Evolutionary conservation across 495 filamentous ascomycete species (phyloP), one percentile per base, ranked within the genome.

Genomic region (Aspergillus bertholletiae): DNA sequence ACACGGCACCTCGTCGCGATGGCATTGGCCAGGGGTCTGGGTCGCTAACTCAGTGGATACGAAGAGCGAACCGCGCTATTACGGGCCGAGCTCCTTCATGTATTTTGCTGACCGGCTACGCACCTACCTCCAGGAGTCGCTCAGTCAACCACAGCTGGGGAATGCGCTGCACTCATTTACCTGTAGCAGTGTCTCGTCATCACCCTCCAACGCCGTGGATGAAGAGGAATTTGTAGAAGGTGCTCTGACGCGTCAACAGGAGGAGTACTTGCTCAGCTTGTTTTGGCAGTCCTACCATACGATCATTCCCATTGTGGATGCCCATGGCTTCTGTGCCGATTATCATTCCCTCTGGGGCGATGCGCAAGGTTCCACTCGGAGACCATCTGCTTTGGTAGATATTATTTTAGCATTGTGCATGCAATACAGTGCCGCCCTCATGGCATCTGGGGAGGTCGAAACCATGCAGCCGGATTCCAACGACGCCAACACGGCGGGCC

Each of bases 201-300:
- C n/a, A n/a, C n/a, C n/a, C n/a, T n/a, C n/a, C n/a, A n/a, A n/a
- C n/a, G n/a, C n/a, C n/a, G n/a, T n/a, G 66, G 55, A 59, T 61
- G 17, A 61, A 67, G 6, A 60, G 26, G 43, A 34, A 27, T 27
- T 50, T 7, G 7, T 32, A 12, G 30, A 61, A 15, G n/a, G n/a
- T n/a, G n/a, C n/a, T n/a, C 43, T 68, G 20, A 54, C 49, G 11
- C 43, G 41, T 12, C 8, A 50, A 1, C 74, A 82, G 57, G 79
- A 83, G 61, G 77, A 80, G 34, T 75, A 72, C 37, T 75, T 81
- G 43, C 55, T 82, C 11, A 60, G 58, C 35, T 58, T 78, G 5
- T 80, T 73, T 61, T 82, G 77, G 75, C 67, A 76, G 48, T 69
- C 75, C 3, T 79, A 77, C 51, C 74, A 80, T 55, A 37, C 28